phyloP scores from a whole-genome alignment of 208 protist genomes.

The Leishmania tarentolae region DNA sequence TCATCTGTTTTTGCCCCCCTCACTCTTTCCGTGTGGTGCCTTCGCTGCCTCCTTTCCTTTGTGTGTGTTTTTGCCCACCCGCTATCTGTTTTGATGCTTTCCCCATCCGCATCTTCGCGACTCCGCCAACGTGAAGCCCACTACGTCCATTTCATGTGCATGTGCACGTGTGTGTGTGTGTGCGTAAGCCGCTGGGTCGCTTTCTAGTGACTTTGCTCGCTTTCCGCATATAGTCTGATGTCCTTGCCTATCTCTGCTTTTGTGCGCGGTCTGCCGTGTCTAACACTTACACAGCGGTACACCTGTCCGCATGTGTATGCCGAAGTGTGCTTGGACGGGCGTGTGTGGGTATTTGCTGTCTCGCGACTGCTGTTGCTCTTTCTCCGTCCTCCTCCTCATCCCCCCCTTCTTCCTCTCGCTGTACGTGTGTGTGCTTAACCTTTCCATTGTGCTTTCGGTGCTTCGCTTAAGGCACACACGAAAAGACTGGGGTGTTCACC shows the following conservation, averaged over 20 bases:
- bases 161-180: slow-evolving; percentile 2
- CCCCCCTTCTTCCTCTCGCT: background rate
- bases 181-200: background rate
- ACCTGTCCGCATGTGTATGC: background rate
- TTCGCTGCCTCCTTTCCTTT: background rate
- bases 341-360: background rate
- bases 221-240: background rate
- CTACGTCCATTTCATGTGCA: background rate
- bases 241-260: background rate
- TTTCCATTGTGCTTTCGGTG: background rate
- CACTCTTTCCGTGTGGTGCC: too few species aligned
- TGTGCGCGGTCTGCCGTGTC: background rate
- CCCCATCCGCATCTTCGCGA: background rate
- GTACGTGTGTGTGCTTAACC: background rate
- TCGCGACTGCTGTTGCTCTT: background rate
- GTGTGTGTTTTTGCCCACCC: background rate
- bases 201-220: background rate
- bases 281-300: background rate
- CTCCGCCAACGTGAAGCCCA: background rate
- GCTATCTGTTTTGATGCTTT: slow-evolving; percentile 1
- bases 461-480: background rate
- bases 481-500: background rate
- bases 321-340: too few species aligned
- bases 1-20: background rate
- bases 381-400: background rate